phyloP scores from a whole-genome alignment of 2,329 filamentous ascomycete genomes.

The Colletotrichum sublineola region DNA sequence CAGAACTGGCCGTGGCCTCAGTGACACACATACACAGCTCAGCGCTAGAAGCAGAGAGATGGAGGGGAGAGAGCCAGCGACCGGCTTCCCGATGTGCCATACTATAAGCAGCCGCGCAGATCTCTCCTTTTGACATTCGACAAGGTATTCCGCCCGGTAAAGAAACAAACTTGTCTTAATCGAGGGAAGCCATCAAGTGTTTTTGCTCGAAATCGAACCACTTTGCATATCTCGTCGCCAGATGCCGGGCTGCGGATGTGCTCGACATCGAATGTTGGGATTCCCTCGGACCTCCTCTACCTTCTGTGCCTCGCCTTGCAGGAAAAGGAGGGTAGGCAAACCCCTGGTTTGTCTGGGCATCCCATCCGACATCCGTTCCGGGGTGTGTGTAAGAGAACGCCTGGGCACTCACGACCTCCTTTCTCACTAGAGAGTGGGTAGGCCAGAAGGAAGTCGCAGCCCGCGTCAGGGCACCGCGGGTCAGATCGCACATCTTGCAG shows the following conservation, averaged over 20 bases:
- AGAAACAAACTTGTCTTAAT: constrained; percentile 41
- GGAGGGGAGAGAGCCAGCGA: too few species aligned
- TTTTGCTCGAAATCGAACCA: constrained; percentile 49
- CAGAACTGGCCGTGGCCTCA: constrained; percentile 22
- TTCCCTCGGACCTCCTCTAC: constrained; percentile 29
- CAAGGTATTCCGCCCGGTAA: constrained; percentile 25
- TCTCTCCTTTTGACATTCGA: constrained; percentile 31
- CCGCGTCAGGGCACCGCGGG: constrained; percentile 37
- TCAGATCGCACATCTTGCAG: constrained; percentile 39
- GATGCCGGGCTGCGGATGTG: constrained; percentile 41
- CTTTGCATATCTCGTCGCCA: constrained; percentile 44
- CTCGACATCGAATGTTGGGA: constrained; percentile 47
- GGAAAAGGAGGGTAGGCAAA: constrained; percentile 1
- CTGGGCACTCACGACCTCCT: constrained; percentile 17
- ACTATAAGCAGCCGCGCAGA: constrained; percentile 35
- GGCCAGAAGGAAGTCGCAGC: constrained; percentile 31
- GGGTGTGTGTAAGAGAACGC: constrained; percentile 35
- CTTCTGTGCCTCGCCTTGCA: constrained; percentile 30
- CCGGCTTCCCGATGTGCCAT: constrained; percentile 4
- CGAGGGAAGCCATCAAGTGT: constrained; percentile 47
- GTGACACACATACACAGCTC: background rate
- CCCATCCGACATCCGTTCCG: constrained; percentile 39
- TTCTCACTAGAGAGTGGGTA: constrained; percentile 10
- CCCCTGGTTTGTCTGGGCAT: constrained; percentile 38
- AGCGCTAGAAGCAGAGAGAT: background rate